Evolutionary conservation across 306 rosid genomes (phyloP).

Genomic region (Vigna radiata): DNA sequence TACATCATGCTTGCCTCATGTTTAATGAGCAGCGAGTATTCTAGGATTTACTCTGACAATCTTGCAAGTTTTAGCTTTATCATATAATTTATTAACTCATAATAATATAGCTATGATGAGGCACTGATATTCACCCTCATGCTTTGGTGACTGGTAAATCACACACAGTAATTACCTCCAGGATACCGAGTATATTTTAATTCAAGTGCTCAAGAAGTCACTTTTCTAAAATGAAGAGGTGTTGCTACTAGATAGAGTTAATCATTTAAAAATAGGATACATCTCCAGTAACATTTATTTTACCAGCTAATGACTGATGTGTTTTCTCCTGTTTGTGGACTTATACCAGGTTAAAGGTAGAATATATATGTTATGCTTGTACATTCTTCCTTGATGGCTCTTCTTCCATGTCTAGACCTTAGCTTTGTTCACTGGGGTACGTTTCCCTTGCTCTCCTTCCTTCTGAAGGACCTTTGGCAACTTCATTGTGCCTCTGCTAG

Average conservation of each 20-base stretch:
- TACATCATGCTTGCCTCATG: not conserved
- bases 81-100: constrained; percentile 28
- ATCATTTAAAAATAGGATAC: constrained; percentile 3
- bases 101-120: not conserved
- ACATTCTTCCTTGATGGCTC: too few relatives aligned
- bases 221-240: constrained; percentile 19
- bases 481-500: not conserved
- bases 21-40: constrained; percentile 23
- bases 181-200: not conserved
- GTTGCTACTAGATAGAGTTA: constrained; percentile 1
- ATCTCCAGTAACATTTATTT: not conserved
- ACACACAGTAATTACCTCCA: not conserved
- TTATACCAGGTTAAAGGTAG: not conserved
- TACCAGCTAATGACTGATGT: constrained; percentile 10
- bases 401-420: too few relatives aligned
- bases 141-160: constrained; percentile 21
- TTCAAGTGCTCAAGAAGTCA: not conserved
- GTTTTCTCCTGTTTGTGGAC: not conserved
- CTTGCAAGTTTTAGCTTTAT: constrained; percentile 13
- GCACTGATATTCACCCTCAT: not conserved
- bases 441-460: too few relatives aligned
- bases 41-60: constrained; percentile 3
- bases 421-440: too few relatives aligned
- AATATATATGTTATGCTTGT: not conserved
- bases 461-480: not conserved